Evolutionary conservation across 306 rosid genomes (phyloP), one percentile per base, ranked within the genome.

Genomic region (Quercus rubra): DNA sequence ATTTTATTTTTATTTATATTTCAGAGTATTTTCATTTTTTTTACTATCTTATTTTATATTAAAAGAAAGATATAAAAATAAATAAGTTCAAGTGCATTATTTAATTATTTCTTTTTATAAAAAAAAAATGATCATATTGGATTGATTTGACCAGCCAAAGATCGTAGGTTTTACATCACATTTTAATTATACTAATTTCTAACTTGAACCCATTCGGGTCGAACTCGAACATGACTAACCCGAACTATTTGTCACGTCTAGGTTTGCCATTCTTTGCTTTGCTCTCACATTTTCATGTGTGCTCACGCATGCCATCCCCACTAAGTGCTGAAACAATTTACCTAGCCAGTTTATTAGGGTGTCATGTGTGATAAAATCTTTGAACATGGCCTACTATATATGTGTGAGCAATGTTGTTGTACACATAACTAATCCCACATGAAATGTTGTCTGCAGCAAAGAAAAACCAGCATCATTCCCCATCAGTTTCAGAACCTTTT

Each of bases 401-500:
- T 41, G 20, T 54, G 62, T 51, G 80, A 59, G 62, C 46, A 52
- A 63, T 28, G 52, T 27, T 55, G n/a, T 18, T 68, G 35, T 41
- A 7, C 46, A 8, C 11, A 8, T 33, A 67, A 73, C 35, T n/a
- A n/a, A 68, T 84, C 84, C 28, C 49, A 76, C 63, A 82, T 12
- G 77, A 67, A 74, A 59, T 49, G 30, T 63, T 20, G 77, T 79
- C 82, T 72, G 55, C 77, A 41, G 19, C 68, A 3, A 66, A 3
- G 71, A 41, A 11, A 27, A 27, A 13, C 6, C 19, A 23, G 52
- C 56, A 79, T 85, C 83, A 75, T 80, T 70, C 62, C 77, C 78
- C 57, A 75, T 89, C 86, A 66, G 74, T 81, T 78, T 80, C 83
- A 77, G 1, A 85, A 27, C 88, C 85, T 91, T 20, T 78, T 85